Percentiles rank a stretch among this genome's conserved stretches.
These are phyloP conservation scores for Rhizopus sp. DNA, from an alignment of 371 early-diverging fungal genomes.

Conservation along the genomic window DNA sequence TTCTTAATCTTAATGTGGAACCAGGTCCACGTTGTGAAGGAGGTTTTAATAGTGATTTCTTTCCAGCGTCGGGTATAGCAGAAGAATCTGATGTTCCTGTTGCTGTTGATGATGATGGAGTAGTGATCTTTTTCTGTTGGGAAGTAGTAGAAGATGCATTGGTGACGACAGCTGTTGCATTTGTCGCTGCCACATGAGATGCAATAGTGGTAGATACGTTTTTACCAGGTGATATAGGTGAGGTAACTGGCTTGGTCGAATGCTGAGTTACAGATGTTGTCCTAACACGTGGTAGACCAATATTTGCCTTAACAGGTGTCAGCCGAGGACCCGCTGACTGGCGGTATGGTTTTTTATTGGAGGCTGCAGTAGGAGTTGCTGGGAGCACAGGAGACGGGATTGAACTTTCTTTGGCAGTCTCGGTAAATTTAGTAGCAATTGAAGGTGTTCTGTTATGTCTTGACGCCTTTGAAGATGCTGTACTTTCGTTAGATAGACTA, in stretches of 20 bases:
- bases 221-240: conserved; percentile 1
- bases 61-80: conserved; percentile 14
- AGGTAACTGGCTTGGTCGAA: not conserved
- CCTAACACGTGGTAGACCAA: conserved; percentile 32
- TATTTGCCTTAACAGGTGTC: conserved; percentile 25
- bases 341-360: conserved; percentile 18
- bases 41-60: conserved; percentile 28
- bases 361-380: conserved; percentile 2
- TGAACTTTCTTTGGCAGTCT: conserved; percentile 3
- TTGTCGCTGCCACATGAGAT: not conserved
- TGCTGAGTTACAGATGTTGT: conserved; percentile 30
- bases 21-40: conserved; percentile 39
- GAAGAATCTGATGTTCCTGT: conserved; percentile 5
- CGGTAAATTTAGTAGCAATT: not conserved
- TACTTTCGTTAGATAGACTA: conserved; percentile 6
- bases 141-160: not conserved
- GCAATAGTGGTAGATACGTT: not conserved
- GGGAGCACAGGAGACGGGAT: conserved; percentile 14
- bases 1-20: conserved; percentile 36
- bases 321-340: conserved; percentile 30
- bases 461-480: not conserved
- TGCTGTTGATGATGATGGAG: conserved; percentile 9
- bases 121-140: conserved; percentile 11
- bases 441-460: not conserved
- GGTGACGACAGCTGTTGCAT: not conserved